Conservation (phyloP, 2,329 filamentous ascomycete species). For the Alternaria longipes region DNA sequence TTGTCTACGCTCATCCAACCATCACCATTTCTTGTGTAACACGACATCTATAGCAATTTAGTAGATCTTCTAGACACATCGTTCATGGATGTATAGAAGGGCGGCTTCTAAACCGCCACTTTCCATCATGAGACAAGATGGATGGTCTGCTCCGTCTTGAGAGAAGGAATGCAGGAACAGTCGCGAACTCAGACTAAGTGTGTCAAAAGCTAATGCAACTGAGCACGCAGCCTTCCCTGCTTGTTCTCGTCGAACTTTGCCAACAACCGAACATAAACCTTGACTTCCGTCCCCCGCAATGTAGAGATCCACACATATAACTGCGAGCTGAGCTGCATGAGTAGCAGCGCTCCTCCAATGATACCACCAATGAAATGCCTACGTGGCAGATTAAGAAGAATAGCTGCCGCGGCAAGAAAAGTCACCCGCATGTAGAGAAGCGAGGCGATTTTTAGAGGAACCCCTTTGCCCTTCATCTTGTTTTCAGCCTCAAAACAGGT, state of each 20-base stretch:
- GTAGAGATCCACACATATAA: not conserved
- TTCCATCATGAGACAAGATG: no score
- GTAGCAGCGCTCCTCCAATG: not conserved
- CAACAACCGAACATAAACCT: not conserved
- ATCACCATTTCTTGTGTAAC: no score
- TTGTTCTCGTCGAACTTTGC: constrained; percentile 24
- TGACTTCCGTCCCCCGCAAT: not conserved
- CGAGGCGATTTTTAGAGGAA: not conserved
- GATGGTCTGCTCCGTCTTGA: no score
- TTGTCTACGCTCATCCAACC: no score
- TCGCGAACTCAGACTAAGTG: no score
- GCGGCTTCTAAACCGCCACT: no score
- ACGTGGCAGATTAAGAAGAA: not conserved
- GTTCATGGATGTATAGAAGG: no score
- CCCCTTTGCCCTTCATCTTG: not conserved
- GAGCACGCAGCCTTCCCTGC: not conserved
- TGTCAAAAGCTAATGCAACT: no score
- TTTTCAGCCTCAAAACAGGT: not conserved
- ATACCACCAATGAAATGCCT: not conserved
- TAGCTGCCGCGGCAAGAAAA: not conserved
- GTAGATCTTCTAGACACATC: no score
- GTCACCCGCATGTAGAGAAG: not conserved
- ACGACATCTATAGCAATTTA: no score
- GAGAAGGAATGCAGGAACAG: no score
- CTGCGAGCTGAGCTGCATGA: not conserved